Evolutionary conservation across 768 basidiomycete genomes (phyloP).

Genomic region (Tulasnella sp.): DNA sequence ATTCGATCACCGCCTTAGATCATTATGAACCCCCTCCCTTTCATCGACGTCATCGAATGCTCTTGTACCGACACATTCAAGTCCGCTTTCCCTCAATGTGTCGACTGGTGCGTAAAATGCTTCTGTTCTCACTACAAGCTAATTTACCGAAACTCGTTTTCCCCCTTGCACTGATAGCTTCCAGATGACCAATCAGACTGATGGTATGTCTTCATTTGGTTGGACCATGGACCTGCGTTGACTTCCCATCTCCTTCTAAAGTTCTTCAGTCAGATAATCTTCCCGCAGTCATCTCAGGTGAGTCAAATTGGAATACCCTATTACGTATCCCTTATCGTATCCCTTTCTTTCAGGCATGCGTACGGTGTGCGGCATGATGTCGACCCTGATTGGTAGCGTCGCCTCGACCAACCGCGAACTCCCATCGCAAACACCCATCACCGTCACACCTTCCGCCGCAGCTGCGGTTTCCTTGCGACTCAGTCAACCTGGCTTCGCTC

Average conservation of each 20-base stretch:
- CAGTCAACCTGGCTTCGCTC: not conserved
- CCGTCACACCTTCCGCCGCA: constrained; percentile 11
- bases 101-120: constrained; percentile 49
- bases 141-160: not conserved
- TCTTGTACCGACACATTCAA: constrained; percentile 48
- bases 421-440: constrained; percentile 21
- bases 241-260: constrained; percentile 25
- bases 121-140: constrained; percentile 1
- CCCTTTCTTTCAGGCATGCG: constrained; percentile 32
- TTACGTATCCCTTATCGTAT: not conserved
- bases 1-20: constrained; percentile 35
- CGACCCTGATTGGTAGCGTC: constrained; percentile 47
- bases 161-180: constrained; percentile 37
- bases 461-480: not conserved
- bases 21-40: constrained; percentile 55
- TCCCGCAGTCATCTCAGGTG: constrained; percentile 41
- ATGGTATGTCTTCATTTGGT: constrained; percentile 20
- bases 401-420: constrained; percentile 38
- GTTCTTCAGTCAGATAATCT: constrained; percentile 41
- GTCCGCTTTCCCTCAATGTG: constrained; percentile 51
- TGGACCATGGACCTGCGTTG: not conserved
- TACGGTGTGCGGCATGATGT: constrained; percentile 45
- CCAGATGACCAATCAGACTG: constrained; percentile 49
- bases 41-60: constrained; percentile 56
- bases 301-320: not conserved